These are phyloP conservation scores for Skeletonema marinoi DNA, from an alignment of 108 stramenopile genomes.

Conservation along the genomic window DNA sequence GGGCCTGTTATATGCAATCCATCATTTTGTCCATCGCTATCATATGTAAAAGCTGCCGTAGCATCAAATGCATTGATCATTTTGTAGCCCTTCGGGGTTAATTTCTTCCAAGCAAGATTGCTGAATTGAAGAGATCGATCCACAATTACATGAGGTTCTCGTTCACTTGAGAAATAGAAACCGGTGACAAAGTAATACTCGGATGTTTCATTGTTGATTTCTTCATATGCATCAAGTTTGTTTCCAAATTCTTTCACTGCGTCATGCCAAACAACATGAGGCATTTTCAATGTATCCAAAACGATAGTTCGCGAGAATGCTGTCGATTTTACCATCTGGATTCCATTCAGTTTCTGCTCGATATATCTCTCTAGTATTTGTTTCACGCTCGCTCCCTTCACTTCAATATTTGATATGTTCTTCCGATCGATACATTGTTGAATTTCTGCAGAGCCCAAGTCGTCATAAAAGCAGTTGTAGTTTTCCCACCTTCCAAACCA, in stretches of 20 bases:
- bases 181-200: slow-evolving; percentile 33
- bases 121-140: slow-evolving; percentile 23
- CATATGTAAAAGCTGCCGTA: slow-evolving; percentile 48
- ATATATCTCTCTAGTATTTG: neutral
- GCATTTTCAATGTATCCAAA: slow-evolving; percentile 31
- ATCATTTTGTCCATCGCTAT: slow-evolving; percentile 36
- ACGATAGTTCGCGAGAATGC: neutral
- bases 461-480: slow-evolving; percentile 31
- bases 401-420: slow-evolving; percentile 17
- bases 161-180: slow-evolving; percentile 23
- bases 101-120: slow-evolving; percentile 16
- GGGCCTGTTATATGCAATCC: slow-evolving; percentile 49
- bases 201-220: neutral
- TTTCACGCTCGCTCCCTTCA: slow-evolving; percentile 27
- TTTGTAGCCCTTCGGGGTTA: slow-evolving; percentile 45
- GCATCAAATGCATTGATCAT: slow-evolving; percentile 52
- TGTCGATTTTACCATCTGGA: slow-evolving; percentile 1
- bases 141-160: slow-evolving; percentile 27
- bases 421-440: slow-evolving; percentile 29
- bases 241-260: slow-evolving; percentile 6
- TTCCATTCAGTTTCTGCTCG: slow-evolving; percentile 16
- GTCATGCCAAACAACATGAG: slow-evolving; percentile 34
- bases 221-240: neutral
- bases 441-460: slow-evolving; percentile 23
- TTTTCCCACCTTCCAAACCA: slow-evolving; percentile 36